Evolutionary conservation across 108 stramenopile species (phyloP).

Genomic region (Pseudonitzschia pungens): DNA sequence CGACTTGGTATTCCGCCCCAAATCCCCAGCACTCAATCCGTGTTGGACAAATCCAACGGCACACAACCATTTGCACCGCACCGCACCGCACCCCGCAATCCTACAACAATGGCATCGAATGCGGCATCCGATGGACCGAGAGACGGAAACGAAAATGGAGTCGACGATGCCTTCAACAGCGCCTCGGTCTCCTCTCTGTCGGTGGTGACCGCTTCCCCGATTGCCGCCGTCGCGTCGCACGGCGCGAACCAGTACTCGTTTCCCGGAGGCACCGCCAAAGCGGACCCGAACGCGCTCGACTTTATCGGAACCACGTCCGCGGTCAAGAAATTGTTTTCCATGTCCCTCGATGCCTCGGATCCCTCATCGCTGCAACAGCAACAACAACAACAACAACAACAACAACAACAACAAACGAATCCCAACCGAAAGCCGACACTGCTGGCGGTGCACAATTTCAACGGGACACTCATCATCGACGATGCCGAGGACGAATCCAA

Average conservation of each 20-base stretch:
- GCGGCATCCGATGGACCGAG: too few species aligned
- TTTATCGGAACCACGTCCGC: slow-evolving; percentile 72
- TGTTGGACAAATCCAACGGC: too few species aligned
- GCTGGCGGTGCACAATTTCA: slow-evolving; percentile 75
- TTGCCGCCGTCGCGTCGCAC: background rate
- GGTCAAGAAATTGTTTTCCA: slow-evolving; percentile 71
- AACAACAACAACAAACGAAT: slow-evolving; percentile 21
- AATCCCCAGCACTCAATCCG: too few species aligned
- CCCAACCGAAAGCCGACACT: slow-evolving; percentile 42
- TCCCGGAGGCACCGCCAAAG: background rate
- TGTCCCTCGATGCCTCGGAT: slow-evolving; percentile 39
- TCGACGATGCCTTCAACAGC: background rate
- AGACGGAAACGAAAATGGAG: too few species aligned
- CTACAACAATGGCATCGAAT: too few species aligned
- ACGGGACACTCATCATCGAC: slow-evolving; percentile 76
- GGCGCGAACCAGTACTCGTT: background rate
- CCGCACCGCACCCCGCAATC: too few species aligned
- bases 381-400: slow-evolving; percentile 15
- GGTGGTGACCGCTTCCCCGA: background rate
- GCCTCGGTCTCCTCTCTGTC: background rate
- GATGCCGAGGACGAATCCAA: slow-evolving; percentile 32
- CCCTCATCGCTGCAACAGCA: background rate
- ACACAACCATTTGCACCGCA: too few species aligned
- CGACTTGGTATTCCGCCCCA: too few species aligned
- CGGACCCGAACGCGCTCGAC: slow-evolving; percentile 36